A percentile compares a stretch with the other conserved stretches of the same genome.
These are phyloP conservation scores for Blastomyces parvus DNA, from an alignment of 2,329 filamentous ascomycete genomes.

Conservation along the genomic window DNA sequence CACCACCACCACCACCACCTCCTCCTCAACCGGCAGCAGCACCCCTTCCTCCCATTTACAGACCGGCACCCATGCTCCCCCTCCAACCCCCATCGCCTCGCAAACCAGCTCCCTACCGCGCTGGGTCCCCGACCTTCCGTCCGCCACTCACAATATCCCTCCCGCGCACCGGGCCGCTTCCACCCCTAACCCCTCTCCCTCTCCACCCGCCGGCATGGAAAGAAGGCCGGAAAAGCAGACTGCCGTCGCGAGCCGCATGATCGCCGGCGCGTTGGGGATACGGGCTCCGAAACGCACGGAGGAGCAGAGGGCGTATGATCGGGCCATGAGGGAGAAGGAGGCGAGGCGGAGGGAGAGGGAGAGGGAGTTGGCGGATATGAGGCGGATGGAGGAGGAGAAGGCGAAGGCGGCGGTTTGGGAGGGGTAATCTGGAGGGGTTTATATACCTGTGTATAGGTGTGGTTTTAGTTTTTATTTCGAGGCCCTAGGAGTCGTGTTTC, in stretches of 20 bases:
- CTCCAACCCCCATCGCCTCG: slow-evolving; percentile 57
- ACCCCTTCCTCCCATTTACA: slow-evolving; percentile 18
- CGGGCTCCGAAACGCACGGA: slow-evolving; percentile 72
- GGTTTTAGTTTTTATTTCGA: not conserved
- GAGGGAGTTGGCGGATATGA: slow-evolving; percentile 53
- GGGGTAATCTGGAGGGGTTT: slow-evolving; percentile 32
- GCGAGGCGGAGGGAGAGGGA: slow-evolving; percentile 65
- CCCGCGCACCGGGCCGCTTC: slow-evolving; percentile 40
- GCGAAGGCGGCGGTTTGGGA: slow-evolving; percentile 86
- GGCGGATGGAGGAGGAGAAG: slow-evolving; percentile 57
- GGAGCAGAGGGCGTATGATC: slow-evolving; percentile 80
- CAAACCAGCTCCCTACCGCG: slow-evolving; percentile 21
- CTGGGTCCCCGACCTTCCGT: slow-evolving; percentile 37
- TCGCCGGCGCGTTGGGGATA: slow-evolving; percentile 77
- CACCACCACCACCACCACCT: slow-evolving; percentile 19
- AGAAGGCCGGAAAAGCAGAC: slow-evolving; percentile 80
- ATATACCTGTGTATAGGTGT: not conserved
- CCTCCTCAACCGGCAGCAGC: slow-evolving; percentile 20
- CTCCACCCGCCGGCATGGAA: slow-evolving; percentile 14
- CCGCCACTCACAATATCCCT: slow-evolving; percentile 52
- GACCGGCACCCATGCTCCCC: slow-evolving; percentile 37
- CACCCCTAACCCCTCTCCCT: no score
- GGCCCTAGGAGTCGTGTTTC: not conserved
- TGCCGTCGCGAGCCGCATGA: slow-evolving; percentile 78
- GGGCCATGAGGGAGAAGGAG: slow-evolving; percentile 73